These are phyloP conservation scores for Tolypocladium sp. DNA, from an alignment of 2,329 filamentous ascomycete species.

Conservation along the genomic window DNA sequence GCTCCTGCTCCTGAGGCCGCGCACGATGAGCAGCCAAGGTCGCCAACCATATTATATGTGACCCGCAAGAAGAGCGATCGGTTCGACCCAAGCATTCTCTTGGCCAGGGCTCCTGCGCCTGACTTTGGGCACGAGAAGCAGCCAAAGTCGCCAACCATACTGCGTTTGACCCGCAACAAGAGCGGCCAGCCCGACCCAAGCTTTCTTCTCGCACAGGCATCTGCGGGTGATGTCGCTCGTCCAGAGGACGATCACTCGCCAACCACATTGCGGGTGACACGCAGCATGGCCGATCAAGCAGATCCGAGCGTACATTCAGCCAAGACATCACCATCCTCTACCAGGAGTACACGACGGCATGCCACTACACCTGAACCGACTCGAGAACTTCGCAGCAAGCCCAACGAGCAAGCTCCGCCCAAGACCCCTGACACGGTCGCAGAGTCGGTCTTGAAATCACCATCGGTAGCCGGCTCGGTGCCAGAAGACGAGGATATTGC, in stretches of 20 bases:
- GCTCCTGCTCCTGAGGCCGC: background rate
- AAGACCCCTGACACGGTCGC: conserved; percentile 11
- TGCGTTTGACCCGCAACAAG: conserved; percentile 18
- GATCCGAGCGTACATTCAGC: background rate
- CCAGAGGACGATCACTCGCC: conserved; percentile 10
- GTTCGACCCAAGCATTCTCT: conserved; percentile 17
- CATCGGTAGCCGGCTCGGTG: conserved; percentile 16
- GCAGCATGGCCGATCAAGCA: conserved; percentile 9
- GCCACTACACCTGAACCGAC: conserved; percentile 12
- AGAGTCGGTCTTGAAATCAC: conserved; percentile 12
- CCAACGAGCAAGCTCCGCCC: conserved; percentile 9
- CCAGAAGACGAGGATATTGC: conserved; percentile 17
- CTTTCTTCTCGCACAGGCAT: conserved; percentile 12
- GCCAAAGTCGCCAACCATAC: background rate
- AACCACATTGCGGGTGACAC: conserved; percentile 15
- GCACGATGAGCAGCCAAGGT: background rate
- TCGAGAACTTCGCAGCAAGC: conserved; percentile 14
- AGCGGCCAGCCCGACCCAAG: conserved; percentile 16
- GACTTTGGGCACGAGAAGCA: background rate
- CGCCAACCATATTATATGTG: conserved; percentile 9
- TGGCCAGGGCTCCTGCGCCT: conserved; percentile 12
- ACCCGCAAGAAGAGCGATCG: conserved; percentile 16
- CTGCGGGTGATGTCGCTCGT: conserved; percentile 5
- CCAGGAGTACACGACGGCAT: conserved; percentile 11
- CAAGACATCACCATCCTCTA: conserved; percentile 4